These are phyloP conservation scores for Phlebopus sp. DNA, from an alignment of 1,284 basidiomycete genomes.

Conservation along the genomic window DNA sequence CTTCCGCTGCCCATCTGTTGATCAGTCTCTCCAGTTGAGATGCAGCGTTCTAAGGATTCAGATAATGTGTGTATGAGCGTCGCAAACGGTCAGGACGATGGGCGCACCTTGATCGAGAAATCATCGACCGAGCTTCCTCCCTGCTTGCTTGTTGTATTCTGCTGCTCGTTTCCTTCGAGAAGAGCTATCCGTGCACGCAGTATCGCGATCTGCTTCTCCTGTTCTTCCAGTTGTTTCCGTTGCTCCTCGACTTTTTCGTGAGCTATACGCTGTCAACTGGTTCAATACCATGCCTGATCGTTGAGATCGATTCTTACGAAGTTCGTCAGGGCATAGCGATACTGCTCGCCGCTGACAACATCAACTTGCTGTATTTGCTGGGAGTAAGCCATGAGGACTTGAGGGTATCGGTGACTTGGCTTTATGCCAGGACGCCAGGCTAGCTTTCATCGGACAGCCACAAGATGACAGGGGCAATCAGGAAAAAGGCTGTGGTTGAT, in stretches of 20 bases:
- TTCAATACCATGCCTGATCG: not conserved
- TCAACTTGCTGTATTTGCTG: slow-evolving; percentile 41
- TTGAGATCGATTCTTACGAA: slow-evolving; percentile 48
- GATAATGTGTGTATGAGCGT: not conserved
- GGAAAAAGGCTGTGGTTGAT: no score
- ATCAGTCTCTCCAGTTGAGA: slow-evolving; percentile 75
- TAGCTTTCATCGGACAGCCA: no score
- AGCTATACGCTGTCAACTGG: slow-evolving; percentile 60
- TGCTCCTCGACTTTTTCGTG: slow-evolving; percentile 85
- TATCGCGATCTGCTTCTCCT: slow-evolving; percentile 74
- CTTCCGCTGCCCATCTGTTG: slow-evolving; percentile 79
- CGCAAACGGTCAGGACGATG: not conserved
- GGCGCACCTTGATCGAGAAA: slow-evolving; percentile 74
- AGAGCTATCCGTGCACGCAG: slow-evolving; percentile 66
- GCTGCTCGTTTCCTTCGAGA: slow-evolving; percentile 58
- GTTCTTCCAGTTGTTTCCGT: slow-evolving; percentile 71
- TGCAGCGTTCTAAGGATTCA: slow-evolving; percentile 56
- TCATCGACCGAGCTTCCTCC: slow-evolving; percentile 71
- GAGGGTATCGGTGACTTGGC: no score
- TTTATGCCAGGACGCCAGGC: no score
- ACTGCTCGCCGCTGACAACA: slow-evolving; percentile 67
- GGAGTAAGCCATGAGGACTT: slow-evolving; percentile 18
- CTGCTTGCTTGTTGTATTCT: slow-evolving; percentile 33
- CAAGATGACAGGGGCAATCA: no score
- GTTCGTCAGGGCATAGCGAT: slow-evolving; percentile 75